Percentiles rank a stretch among this genome's conserved stretches.
These are phyloP conservation scores for Magnusiomyces tetraspermus DNA, from an alignment of 1,139 yeast genomes.

Conservation along the genomic window DNA sequence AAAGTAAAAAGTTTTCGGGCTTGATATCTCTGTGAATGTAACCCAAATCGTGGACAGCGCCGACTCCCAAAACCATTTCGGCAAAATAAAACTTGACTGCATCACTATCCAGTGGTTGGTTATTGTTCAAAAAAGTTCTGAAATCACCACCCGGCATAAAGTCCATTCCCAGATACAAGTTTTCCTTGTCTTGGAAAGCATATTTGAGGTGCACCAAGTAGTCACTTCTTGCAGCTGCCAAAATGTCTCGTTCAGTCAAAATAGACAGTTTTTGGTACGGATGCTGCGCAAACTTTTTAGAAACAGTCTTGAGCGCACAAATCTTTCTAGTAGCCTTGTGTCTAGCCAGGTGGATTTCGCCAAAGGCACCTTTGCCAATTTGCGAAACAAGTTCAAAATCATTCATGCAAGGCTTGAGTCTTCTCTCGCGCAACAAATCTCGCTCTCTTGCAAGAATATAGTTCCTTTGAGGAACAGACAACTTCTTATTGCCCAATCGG, in stretches of 20 bases:
- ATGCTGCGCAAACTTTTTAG: conserved; percentile 12
- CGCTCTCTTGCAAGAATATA: background rate
- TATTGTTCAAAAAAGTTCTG: conserved; percentile 13
- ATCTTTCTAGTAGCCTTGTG: conserved; percentile 9
- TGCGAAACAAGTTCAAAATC: conserved; percentile 13
- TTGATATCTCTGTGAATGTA: conserved; percentile 78
- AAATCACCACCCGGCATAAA: conserved; percentile 16
- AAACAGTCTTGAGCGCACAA: conserved; percentile 14
- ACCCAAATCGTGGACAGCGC: conserved; percentile 71
- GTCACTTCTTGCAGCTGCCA: conserved; percentile 10
- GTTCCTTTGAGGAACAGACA: background rate
- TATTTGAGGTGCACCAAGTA: conserved; percentile 13
- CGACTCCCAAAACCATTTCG: conserved; percentile 78
- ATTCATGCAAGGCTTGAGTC: background rate
- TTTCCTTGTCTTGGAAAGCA: conserved; percentile 13
- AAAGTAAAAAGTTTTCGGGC: conserved; percentile 75
- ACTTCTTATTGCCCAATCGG: background rate
- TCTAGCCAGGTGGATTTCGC: conserved; percentile 14
- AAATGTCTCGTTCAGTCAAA: conserved; percentile 14
- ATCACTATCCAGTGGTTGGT: conserved; percentile 7
- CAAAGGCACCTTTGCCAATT: conserved; percentile 16
- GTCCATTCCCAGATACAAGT: conserved; percentile 14
- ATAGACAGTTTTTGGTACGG: conserved; percentile 13
- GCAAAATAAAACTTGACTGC: conserved; percentile 12
- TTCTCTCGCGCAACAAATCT: background rate